Evolutionary conservation across 345 rosid species (phyloP), one percentile per base, ranked within the genome.

Genomic region (Eucalyptus sideroxylon): DNA sequence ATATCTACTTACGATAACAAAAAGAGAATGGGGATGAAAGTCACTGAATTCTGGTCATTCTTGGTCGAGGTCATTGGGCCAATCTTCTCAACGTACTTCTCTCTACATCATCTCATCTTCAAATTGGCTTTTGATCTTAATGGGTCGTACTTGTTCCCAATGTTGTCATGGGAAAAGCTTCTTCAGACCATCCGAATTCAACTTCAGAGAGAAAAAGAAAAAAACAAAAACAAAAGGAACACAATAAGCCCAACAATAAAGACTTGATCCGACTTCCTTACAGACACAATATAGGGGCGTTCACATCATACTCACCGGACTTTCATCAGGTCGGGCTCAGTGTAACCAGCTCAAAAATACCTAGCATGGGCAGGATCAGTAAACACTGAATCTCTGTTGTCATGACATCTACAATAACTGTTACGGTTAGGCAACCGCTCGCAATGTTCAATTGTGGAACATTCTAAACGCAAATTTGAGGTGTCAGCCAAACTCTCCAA

Each of bases 301-400:
- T 51, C 37, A 26, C 67, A 11, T 60, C 67, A 26, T 62, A 62
- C 69, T 62, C n/a, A 65, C 40, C 77, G 3, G 40, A 15, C 23
- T n/a, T 65, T 67, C 21, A 2, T 67, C 11, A 4, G 34, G 34
- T 13, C 9, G 9, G 69, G 4, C 15, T 6, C 9, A 26, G 65
- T 55, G 24, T 21, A 55, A 55, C 26, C 59, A 0, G 69, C 34
- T 62, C 34, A 62, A 62, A 62, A 62, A 30, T 13, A 30, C 69
- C 0, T 4, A 30, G 69, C 34, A 0, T 62, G 69, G 34, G 0
- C 17, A 30, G 4, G 34, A 0, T 30, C 9, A 12, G 17, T 13
- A 13, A 26, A 27, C 9, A 6, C 34, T 14, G 34, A 62, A 62
- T 62, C 34, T 62, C 9, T 1, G 0, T 60, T 60, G n/a, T 60